Evolutionary conservation across 2,329 filamentous ascomycete genomes (phyloP).

Genomic region (Hypoxylon sp.): DNA sequence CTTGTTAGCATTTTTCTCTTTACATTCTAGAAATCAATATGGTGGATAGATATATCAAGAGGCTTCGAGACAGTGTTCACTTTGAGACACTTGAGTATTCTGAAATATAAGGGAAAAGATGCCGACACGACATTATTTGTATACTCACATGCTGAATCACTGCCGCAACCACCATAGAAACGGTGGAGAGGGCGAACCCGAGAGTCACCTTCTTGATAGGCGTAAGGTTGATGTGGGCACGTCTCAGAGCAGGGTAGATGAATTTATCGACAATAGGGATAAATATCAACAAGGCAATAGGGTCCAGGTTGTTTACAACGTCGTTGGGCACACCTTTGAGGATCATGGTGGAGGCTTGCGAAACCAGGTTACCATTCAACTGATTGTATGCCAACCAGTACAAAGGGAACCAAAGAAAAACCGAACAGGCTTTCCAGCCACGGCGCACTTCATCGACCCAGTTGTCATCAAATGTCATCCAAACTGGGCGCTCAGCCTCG

Average conservation of each 20-base stretch:
- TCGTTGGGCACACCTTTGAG: conserved; percentile 81
- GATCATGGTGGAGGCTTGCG: conserved; percentile 74
- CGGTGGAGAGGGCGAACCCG: conserved; percentile 74
- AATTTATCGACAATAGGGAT: conserved; percentile 77
- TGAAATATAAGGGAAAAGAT: too few relatives aligned
- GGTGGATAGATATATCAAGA: too few relatives aligned
- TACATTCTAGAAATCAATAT: too few relatives aligned
- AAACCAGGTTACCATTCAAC: conserved; percentile 70
- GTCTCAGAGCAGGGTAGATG: conserved; percentile 76
- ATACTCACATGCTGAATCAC: conserved; percentile 69
- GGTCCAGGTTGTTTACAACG: conserved; percentile 79
- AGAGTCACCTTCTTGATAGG: conserved; percentile 80
- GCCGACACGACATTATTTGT: too few relatives aligned
- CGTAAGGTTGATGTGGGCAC: conserved; percentile 72
- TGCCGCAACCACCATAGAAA: conserved; percentile 70
- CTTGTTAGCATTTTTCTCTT: too few relatives aligned
- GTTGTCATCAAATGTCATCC: conserved; percentile 86
- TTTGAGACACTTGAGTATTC: too few relatives aligned
- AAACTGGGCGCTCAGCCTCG: conserved; percentile 67
- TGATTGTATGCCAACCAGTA: conserved; percentile 71
- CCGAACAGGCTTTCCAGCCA: conserved; percentile 75
- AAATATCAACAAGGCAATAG: conserved; percentile 79
- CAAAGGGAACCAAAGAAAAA: conserved; percentile 77
- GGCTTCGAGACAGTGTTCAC: too few relatives aligned
- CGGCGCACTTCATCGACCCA: conserved; percentile 84